phyloP scores from a whole-genome alignment of 2,329 filamentous ascomycete genomes.

The Botryosphaeria agaves region DNA sequence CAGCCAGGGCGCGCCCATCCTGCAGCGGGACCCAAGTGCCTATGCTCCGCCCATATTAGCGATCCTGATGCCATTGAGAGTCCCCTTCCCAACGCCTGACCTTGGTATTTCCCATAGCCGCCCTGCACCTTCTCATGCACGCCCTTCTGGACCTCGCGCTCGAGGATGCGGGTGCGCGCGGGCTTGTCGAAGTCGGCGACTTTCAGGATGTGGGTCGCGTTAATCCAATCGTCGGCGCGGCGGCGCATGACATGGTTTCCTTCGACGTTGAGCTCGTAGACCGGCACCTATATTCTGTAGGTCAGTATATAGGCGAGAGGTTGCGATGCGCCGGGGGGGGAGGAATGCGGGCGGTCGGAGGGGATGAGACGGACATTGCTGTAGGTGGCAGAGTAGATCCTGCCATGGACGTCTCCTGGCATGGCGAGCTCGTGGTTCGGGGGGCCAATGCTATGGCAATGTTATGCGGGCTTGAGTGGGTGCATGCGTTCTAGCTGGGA shows the following conservation, averaged over 20 bases:
- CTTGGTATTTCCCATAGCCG: constrained; percentile 97
- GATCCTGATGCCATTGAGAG: background rate
- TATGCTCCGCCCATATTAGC: constrained; percentile 16
- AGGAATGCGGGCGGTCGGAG: background rate
- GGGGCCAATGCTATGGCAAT: no score
- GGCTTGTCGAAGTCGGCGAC: constrained; percentile 96
- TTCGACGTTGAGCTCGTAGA: constrained; percentile 83
- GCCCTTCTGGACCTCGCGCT: constrained; percentile 93
- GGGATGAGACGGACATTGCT: constrained; percentile 31
- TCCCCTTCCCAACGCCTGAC: constrained; percentile 23
- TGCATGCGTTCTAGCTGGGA: background rate
- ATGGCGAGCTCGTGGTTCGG: constrained; percentile 9
- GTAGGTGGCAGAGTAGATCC: constrained; percentile 48
- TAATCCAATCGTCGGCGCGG: constrained; percentile 90
- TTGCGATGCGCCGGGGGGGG: background rate
- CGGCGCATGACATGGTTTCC: constrained; percentile 92
- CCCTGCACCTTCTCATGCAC: constrained; percentile 96
- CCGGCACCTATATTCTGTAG: constrained; percentile 51
- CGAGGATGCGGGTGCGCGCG: constrained; percentile 80
- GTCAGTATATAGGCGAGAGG: background rate
- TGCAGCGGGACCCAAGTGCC: constrained; percentile 92
- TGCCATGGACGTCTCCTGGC: constrained; percentile 18
- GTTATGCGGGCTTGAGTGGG: constrained; percentile 1
- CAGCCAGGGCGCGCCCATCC: constrained; percentile 64
- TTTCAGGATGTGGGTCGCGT: constrained; percentile 97